These are phyloP conservation scores for Penicillium bialowiezense DNA, from an alignment of 495 filamentous ascomycete species.

Conservation along the genomic window DNA sequence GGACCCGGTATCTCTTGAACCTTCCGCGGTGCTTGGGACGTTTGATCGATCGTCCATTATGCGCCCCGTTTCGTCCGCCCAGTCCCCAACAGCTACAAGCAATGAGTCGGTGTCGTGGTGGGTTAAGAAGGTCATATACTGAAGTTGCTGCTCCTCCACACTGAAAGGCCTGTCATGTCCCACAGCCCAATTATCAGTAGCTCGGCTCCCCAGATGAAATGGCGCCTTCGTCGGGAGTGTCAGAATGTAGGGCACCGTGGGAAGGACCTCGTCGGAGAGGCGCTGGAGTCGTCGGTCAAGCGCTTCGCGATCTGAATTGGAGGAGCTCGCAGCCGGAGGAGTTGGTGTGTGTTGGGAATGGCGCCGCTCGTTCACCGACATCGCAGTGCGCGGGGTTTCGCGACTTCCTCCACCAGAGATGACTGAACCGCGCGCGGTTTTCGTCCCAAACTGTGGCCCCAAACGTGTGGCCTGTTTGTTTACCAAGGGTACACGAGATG, in stretches of 20 bases:
- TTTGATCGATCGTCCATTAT: constrained; percentile 42
- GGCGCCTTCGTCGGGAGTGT: constrained; percentile 45
- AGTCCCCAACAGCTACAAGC: constrained; percentile 48
- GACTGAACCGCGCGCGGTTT: constrained; percentile 8
- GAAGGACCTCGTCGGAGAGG: constrained; percentile 46
- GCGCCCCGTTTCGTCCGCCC: constrained; percentile 50
- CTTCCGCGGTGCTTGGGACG: constrained; percentile 32
- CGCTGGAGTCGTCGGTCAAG: constrained; percentile 41
- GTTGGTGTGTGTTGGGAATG: constrained; percentile 28
- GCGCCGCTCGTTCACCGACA: constrained; percentile 44
- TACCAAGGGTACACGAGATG: no score
- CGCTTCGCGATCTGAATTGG: constrained; percentile 28
- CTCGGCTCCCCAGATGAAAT: constrained; percentile 36
- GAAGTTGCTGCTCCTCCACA: constrained; percentile 48
- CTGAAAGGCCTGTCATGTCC: constrained; percentile 46
- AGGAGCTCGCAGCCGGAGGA: constrained; percentile 19
- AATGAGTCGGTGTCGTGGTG: constrained; percentile 47
- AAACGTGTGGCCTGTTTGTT: no score
- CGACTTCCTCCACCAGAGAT: constrained; percentile 22
- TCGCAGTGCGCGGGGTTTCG: constrained; percentile 35
- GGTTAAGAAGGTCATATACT: constrained; percentile 54
- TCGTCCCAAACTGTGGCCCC: not conserved
- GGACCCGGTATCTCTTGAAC: constrained; percentile 15
- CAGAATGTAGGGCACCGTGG: constrained; percentile 48
- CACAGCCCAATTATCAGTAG: constrained; percentile 49